Percentiles rank a stretch among this genome's conserved stretches.
Evolutionary conservation across 73 alveolate genomes (phyloP).

Genomic region (Paramecium pentaurelia): DNA sequence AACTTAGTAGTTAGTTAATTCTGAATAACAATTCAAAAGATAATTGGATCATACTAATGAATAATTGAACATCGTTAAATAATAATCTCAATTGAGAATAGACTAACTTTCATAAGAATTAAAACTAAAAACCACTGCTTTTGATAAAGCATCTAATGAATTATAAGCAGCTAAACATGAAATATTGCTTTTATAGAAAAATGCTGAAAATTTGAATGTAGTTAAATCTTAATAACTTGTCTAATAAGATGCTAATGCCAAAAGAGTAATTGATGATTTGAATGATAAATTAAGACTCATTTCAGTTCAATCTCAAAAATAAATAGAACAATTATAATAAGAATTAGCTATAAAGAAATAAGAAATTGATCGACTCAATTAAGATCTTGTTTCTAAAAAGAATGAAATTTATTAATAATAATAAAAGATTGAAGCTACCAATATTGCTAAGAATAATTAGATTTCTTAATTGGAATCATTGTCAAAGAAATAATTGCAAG

Average conservation of each 20-base stretch:
- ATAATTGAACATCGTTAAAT: background rate
- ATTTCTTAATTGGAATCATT: background rate
- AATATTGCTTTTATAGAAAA: background rate
- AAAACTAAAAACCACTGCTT: background rate
- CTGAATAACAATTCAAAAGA: background rate
- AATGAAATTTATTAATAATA: background rate
- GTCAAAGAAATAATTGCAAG: background rate
- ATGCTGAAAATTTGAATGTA: background rate
- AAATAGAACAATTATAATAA: background rate
- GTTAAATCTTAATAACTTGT: background rate
- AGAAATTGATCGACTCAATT: background rate
- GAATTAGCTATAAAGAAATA: background rate
- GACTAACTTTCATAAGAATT: background rate
- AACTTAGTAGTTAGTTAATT: background rate
- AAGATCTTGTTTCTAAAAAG: background rate
- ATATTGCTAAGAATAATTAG: background rate
- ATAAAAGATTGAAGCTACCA: background rate
- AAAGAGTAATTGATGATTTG: background rate
- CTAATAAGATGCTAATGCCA: background rate
- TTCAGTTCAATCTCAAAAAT: background rate
- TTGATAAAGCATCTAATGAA: background rate
- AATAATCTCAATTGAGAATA: background rate
- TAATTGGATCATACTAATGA: background rate
- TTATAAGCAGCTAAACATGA: background rate
- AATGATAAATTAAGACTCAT: background rate